A percentile compares a stretch with the other conserved stretches of the same genome.
Evolutionary conservation across 2,329 filamentous ascomycete species (phyloP).

Genomic region (Thelonectria discophora): DNA sequence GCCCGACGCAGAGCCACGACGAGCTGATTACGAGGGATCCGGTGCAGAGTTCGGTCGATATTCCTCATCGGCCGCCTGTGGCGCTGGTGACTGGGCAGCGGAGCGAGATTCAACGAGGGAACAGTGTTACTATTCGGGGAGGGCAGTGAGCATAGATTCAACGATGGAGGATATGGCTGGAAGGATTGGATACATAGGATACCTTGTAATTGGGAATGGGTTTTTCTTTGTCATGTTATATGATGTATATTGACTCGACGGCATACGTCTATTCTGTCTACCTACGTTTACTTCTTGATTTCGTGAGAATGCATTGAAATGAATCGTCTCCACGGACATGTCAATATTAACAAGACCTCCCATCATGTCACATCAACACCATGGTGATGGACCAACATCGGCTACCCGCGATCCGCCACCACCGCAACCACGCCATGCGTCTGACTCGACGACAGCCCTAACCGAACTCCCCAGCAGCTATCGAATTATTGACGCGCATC

Average conservation of each 20-base stretch:
- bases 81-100: conserved; percentile 31
- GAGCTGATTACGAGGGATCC: conserved; percentile 40
- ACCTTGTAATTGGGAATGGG: not conserved
- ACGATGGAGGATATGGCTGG: not conserved
- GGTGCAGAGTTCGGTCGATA: conserved; percentile 30
- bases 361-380: not conserved
- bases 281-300: conserved; percentile 15
- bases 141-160: not conserved
- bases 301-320: not conserved
- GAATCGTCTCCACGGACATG: not conserved
- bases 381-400: not conserved
- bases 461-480: not conserved
- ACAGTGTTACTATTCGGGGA: not conserved
- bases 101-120: conserved; percentile 29
- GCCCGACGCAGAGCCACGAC: conserved; percentile 43
- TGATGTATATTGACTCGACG: not conserved
- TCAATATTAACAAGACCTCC: not conserved
- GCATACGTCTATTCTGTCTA: not conserved
- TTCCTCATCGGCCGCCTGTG: conserved; percentile 23
- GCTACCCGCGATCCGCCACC: not conserved
- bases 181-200: not conserved
- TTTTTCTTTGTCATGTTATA: not conserved
- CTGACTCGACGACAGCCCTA: conserved; percentile 1
- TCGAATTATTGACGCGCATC: conserved; percentile 4
- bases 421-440: conserved; percentile 3